Conservation (phyloP, 495 filamentous ascomycete genomes). For the Paragyromitra xinjiangensis region DNA sequence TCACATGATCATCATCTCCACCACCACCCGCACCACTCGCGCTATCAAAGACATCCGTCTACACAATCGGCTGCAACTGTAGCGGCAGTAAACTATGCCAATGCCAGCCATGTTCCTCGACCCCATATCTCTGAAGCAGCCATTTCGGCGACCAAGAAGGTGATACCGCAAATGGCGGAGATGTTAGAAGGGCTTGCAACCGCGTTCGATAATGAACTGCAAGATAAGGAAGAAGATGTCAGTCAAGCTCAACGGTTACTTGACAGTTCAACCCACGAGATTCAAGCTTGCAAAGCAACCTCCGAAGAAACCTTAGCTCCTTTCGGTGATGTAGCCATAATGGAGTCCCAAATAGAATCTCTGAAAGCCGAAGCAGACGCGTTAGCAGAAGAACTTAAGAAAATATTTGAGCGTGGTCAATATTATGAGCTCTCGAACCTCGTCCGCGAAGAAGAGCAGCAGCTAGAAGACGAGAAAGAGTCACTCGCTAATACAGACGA, state of each 20-base stretch:
- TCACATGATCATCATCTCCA: slow-evolving; percentile 50
- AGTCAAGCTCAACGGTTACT: slow-evolving; percentile 57
- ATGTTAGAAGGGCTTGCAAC: slow-evolving; percentile 58
- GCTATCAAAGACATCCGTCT: slow-evolving; percentile 53
- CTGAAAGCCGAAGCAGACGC: slow-evolving; percentile 45
- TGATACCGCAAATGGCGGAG: slow-evolving; percentile 58
- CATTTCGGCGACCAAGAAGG: slow-evolving; percentile 58
- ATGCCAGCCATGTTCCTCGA: slow-evolving; percentile 48
- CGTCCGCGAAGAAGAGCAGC: slow-evolving; percentile 43
- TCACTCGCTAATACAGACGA: slow-evolving; percentile 18
- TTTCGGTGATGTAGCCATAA: slow-evolving; percentile 47
- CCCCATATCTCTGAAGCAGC: slow-evolving; percentile 59
- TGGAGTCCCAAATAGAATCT: slow-evolving; percentile 54
- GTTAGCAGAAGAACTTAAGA: slow-evolving; percentile 51
- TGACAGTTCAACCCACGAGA: slow-evolving; percentile 57
- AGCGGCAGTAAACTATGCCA: slow-evolving; percentile 52
- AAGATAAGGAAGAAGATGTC: slow-evolving; percentile 59
- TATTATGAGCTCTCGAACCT: slow-evolving; percentile 49
- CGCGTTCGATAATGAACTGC: slow-evolving; percentile 58
- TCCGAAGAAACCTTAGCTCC: slow-evolving; percentile 52
- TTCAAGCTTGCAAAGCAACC: slow-evolving; percentile 50
- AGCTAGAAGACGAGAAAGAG: slow-evolving; percentile 50
- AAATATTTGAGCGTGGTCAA: slow-evolving; percentile 53
- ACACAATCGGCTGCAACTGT: slow-evolving; percentile 53
- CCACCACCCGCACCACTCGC: slow-evolving; percentile 41